Conservation (phyloP, 2,329 filamentous ascomycete species). For the Sarocladium oryzae region DNA sequence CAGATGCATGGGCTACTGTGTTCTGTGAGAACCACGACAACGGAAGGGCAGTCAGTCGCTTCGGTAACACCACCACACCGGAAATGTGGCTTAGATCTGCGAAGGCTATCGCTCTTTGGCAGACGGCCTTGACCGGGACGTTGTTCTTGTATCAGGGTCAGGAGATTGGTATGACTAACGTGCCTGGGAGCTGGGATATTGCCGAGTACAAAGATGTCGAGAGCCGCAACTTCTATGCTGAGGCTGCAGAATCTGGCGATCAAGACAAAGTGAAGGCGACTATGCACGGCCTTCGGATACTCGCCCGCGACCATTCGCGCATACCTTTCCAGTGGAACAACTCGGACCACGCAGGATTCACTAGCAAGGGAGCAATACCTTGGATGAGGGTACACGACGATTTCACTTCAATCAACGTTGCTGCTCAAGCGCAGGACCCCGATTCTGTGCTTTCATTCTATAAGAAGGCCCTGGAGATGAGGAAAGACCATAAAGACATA, state of each 20-base stretch:
- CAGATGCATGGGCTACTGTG: slow-evolving; percentile 50
- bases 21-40: slow-evolving; percentile 63
- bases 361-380: slow-evolving; percentile 35
- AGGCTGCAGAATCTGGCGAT: slow-evolving; percentile 30
- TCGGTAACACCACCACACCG: slow-evolving; percentile 38
- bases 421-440: slow-evolving; percentile 35
- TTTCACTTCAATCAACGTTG: slow-evolving; percentile 50
- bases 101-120: slow-evolving; percentile 47
- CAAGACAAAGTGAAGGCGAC: slow-evolving; percentile 35
- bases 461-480: slow-evolving; percentile 41
- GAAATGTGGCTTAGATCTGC: slow-evolving; percentile 37
- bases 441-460: slow-evolving; percentile 54
- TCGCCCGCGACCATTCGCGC: slow-evolving; percentile 58
- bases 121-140: slow-evolving; percentile 44
- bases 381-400: slow-evolving; percentile 65
- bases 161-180: slow-evolving; percentile 55
- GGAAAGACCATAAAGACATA: slow-evolving; percentile 49
- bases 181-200: slow-evolving; percentile 42
- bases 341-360: slow-evolving; percentile 55
- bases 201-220: slow-evolving; percentile 50
- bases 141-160: slow-evolving; percentile 55
- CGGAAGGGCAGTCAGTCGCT: slow-evolving; percentile 49
- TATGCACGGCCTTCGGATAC: slow-evolving; percentile 45
- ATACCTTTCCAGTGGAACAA: slow-evolving; percentile 62
- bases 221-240: slow-evolving; percentile 43